phyloP scores from a whole-genome alignment of 441 rosid genomes.

The Macaranga tanarius region DNA sequence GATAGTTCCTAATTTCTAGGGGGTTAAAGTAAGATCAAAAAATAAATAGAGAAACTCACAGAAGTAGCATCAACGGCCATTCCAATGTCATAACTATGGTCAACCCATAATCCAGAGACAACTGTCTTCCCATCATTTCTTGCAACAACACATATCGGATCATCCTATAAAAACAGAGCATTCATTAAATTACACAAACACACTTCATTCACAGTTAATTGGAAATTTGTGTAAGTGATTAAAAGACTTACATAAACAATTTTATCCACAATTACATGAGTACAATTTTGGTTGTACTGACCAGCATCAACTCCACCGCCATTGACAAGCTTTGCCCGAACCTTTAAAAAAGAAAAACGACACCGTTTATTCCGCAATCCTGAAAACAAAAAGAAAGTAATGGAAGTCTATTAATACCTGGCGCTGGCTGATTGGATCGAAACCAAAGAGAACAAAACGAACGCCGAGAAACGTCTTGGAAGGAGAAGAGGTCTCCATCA shows the following conservation, averaged over 20 bases:
- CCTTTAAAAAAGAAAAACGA: slow-evolving; percentile 31
- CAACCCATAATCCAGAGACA: slow-evolving; percentile 77
- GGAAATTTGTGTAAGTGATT: not conserved
- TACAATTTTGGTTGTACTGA: slow-evolving; percentile 43
- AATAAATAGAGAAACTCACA: slow-evolving; percentile 41
- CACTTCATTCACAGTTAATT: not conserved
- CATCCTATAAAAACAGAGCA: slow-evolving; percentile 46
- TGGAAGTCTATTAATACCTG: slow-evolving; percentile 26
- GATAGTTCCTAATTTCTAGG: no score
- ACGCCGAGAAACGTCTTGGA: slow-evolving; percentile 59
- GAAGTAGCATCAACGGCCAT: slow-evolving; percentile 62
- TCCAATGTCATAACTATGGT: slow-evolving; percentile 75
- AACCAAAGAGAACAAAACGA: slow-evolving; percentile 68
- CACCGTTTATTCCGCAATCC: not conserved
- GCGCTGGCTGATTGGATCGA: slow-evolving; percentile 43
- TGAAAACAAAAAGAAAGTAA: not conserved
- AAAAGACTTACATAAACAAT: slow-evolving; percentile 53
- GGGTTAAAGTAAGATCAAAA: no score
- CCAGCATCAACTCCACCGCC: slow-evolving; percentile 77
- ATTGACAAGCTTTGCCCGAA: slow-evolving; percentile 66
- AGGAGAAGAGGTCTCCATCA: slow-evolving; percentile 36
- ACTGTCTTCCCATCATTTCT: slow-evolving; percentile 66
- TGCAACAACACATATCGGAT: slow-evolving; percentile 71
- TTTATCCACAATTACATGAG: slow-evolving; percentile 76
- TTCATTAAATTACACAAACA: not conserved